Evolutionary conservation across 2,329 filamentous ascomycete species (phyloP).

Genomic region (Sodiomyces alkalinus): DNA sequence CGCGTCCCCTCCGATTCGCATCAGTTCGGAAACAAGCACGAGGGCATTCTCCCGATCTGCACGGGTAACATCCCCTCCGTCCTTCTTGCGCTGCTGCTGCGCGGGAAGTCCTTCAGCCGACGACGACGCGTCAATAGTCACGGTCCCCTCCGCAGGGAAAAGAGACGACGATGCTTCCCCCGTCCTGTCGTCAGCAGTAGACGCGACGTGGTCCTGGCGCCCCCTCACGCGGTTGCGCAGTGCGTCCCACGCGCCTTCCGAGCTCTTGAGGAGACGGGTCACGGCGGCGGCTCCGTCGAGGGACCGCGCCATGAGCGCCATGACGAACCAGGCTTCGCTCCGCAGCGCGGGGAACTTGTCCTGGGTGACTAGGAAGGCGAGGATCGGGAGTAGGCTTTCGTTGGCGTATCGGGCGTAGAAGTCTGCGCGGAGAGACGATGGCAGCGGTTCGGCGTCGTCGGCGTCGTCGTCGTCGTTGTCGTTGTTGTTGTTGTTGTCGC

Average conservation of each 20-base stretch:
- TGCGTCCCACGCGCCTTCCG: constrained; percentile 23
- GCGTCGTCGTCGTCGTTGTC: constrained; percentile 16
- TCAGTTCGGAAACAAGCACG: constrained; percentile 39
- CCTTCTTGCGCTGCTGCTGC: constrained; percentile 28
- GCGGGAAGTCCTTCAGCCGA: constrained; percentile 25
- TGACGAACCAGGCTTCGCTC: constrained; percentile 46
- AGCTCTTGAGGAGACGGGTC: constrained; percentile 23
- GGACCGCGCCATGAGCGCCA: constrained; percentile 43
- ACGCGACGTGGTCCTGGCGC: constrained; percentile 8
- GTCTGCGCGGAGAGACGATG: constrained; percentile 8
- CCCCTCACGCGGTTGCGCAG: constrained; percentile 36
- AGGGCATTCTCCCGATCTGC: constrained; percentile 47
- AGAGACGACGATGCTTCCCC: no score
- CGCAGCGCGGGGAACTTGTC: constrained; percentile 42
- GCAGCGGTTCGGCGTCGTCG: constrained; percentile 8
- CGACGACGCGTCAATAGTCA: constrained; percentile 6
- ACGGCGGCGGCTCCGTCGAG: constrained; percentile 31
- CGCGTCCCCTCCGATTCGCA: constrained; percentile 25
- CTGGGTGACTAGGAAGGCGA: constrained; percentile 40
- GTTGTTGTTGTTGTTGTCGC: no score
- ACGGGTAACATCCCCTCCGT: constrained; percentile 28
- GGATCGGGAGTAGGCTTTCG: constrained; percentile 20
- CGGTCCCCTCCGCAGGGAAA: constrained; percentile 5
- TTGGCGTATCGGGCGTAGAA: constrained; percentile 25
- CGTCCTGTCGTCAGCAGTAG: constrained; percentile 1